Evolutionary conservation across 1,139 yeast genomes (phyloP), one percentile per base, ranked within the genome.

Genomic region (Oligophagozyma castellii): DNA sequence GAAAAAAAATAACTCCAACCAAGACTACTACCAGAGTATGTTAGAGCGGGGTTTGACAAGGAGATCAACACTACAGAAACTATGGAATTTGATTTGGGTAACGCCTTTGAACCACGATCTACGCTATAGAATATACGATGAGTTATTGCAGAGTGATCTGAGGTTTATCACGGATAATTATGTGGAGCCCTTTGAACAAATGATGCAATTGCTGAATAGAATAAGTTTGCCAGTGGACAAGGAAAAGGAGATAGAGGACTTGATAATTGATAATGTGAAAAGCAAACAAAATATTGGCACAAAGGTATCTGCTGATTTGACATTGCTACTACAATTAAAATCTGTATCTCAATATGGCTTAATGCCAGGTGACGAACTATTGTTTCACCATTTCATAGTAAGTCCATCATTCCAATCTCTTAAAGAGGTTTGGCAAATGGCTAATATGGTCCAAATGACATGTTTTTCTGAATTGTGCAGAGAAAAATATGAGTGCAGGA

Each of bases 31-130:
- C 35, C 50, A 20, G 31, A 42, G 29, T 40, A 46, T 42, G 13
- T 31, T 29, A 11, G 42, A 31, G n/a, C 41, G 46, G 23, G 48
- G 48, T 13, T 30, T 44, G 14, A 41, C 53, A 7, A 43, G 61
- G 20, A 43, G 47, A 24, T 48, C 60, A 7, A 58, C 61, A 13
- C 29, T 53, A 7, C 30, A 40, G 10, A 61, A 57, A 31, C 42
- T 63, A 35, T 55, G 53, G 30, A 61, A 56, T 36, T 38, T 61
- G 7, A 48, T 57, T 14, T 56, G 63, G 57, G 56, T 56, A 33
- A 55, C 63, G 2, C 30, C 42, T 4, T 42, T 61, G n/a, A 55
- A 58, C 4, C 44, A 49, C 8, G 48, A 49, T n/a, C 30, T 44
- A 12, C 46, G 65, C 29, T 50, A 38, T 32, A 34, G 47, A 13